These are phyloP conservation scores for Echria macrotheca DNA, from an alignment of 495 filamentous ascomycete genomes.

Conservation along the genomic window DNA sequence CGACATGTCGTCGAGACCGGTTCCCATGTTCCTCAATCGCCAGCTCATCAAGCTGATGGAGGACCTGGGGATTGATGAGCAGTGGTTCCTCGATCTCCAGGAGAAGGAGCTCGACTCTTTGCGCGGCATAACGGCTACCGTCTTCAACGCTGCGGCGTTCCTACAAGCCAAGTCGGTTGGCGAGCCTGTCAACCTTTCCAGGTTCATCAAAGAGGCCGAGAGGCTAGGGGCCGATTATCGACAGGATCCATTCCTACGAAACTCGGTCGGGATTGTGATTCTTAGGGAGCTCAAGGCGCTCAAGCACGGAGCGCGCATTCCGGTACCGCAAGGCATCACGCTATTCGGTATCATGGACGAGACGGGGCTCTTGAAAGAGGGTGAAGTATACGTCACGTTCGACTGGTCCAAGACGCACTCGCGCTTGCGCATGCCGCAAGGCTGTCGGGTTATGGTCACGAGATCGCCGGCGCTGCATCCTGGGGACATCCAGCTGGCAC, in stretches of 20 bases:
- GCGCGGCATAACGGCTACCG: conserved; percentile 45
- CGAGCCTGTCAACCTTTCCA: conserved; percentile 48
- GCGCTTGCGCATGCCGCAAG: conserved; percentile 14
- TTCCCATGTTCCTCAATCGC: conserved; percentile 66
- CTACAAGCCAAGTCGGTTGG: conserved; percentile 52
- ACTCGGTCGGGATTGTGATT: conserved; percentile 58
- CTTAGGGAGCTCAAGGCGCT: conserved; percentile 61
- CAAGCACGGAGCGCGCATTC: conserved; percentile 72
- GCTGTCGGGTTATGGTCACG: conserved; percentile 49
- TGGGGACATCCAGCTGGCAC: conserved; percentile 67
- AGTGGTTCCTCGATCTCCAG: conserved; percentile 60
- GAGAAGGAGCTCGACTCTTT: conserved; percentile 50
- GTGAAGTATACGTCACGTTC: conserved; percentile 57
- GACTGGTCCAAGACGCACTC: too few species aligned
- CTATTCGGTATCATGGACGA: conserved; percentile 83
- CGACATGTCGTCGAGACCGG: conserved; percentile 55
- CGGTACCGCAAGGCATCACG: conserved; percentile 59
- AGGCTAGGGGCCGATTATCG: conserved; percentile 54
- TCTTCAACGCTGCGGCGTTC: conserved; percentile 57
- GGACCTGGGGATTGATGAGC: conserved; percentile 51
- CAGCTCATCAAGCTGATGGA: conserved; percentile 81
- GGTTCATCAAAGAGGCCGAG: conserved; percentile 51
- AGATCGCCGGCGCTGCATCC: conserved; percentile 72
- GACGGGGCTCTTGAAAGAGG: conserved; percentile 60
- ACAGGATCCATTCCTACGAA: conserved; percentile 58